These are phyloP conservation scores for Termitomyces bulborhizus DNA, from an alignment of 768 basidiomycete genomes.

Conservation along the genomic window DNA sequence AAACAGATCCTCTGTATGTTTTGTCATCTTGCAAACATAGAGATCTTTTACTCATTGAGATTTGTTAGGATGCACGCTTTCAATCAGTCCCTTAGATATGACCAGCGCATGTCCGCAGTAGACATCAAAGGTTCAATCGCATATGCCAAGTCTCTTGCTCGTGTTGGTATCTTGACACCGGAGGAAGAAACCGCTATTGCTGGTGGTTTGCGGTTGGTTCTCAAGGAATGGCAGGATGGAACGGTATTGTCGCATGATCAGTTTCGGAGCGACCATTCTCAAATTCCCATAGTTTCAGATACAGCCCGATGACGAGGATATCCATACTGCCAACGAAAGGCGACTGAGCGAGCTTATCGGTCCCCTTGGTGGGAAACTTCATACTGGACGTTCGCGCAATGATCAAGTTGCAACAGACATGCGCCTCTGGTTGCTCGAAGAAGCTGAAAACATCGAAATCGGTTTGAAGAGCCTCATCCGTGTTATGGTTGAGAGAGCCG, in stretches of 20 bases:
- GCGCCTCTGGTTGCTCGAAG: conserved; percentile 89
- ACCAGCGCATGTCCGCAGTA: conserved; percentile 87
- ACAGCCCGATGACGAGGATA: conserved; percentile 92
- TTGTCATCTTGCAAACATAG: not conserved
- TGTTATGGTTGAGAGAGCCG: conserved; percentile 89
- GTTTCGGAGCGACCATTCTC: not conserved
- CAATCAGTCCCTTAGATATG: conserved; percentile 94
- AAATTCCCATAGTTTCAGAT: conserved; percentile 53
- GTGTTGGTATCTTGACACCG: conserved; percentile 73
- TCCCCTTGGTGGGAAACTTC: conserved; percentile 88
- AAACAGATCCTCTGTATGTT: conserved; percentile 79
- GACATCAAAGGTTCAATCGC: conserved; percentile 95
- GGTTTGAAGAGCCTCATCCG: conserved; percentile 73
- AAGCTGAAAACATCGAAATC: conserved; percentile 60
- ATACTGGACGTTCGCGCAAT: conserved; percentile 95
- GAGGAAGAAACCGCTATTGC: conserved; percentile 72
- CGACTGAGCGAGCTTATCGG: conserved; percentile 92
- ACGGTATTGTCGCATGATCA: conserved; percentile 39
- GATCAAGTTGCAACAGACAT: conserved; percentile 99
- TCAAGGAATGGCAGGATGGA: conserved; percentile 80
- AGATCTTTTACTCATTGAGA: conserved; percentile 4
- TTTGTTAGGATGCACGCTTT: conserved; percentile 86
- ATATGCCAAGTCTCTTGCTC: conserved; percentile 82
- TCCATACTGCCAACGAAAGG: conserved; percentile 97
- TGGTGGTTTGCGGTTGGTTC: conserved; percentile 68